phyloP scores from a whole-genome alignment of 768 basidiomycete species.

The Phanerodontia chrysosporium region DNA sequence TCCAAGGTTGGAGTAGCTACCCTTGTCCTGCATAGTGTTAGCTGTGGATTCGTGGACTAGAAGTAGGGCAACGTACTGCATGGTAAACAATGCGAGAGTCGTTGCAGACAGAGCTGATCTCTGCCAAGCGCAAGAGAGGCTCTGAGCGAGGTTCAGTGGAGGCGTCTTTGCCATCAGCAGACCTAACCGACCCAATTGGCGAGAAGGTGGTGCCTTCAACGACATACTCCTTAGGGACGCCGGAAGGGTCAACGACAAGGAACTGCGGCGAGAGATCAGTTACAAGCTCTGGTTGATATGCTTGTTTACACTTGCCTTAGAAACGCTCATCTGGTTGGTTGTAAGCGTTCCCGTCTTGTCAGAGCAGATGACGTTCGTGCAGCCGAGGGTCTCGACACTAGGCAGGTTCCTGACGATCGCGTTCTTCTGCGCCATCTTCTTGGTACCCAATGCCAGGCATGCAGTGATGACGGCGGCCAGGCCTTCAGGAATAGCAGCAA shows the following conservation, averaged over 20 bases:
- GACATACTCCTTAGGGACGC: constrained; percentile 57
- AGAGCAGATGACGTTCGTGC: constrained; percentile 97
- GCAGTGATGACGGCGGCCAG: constrained; percentile 98
- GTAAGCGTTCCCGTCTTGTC: constrained; percentile 98
- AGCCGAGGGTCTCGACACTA: constrained; percentile 94
- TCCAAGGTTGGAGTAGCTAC: constrained; percentile 76
- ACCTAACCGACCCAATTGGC: constrained; percentile 70
- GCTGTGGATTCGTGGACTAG: not conserved
- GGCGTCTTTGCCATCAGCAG: constrained; percentile 58
- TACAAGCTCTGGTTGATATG: not conserved
- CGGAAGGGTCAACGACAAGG: constrained; percentile 58
- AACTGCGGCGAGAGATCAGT: constrained; percentile 45
- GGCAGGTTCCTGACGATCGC: constrained; percentile 96
- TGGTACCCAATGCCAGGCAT: constrained; percentile 92
- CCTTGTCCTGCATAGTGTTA: constrained; percentile 58
- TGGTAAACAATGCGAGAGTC: constrained; percentile 89
- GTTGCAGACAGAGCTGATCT: constrained; percentile 92
- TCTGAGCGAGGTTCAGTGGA: constrained; percentile 57
- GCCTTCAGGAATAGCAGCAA: constrained; percentile 97
- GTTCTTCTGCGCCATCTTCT: constrained; percentile 99
- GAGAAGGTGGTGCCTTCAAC: constrained; percentile 95
- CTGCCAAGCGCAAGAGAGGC: constrained; percentile 79
- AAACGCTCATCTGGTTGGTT: constrained; percentile 97
- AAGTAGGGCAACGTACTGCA: constrained; percentile 40
- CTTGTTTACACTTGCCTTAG: constrained; percentile 46